Base-by-base conservation (phyloP, 2,329 filamentous ascomycete species). In the Colletotrichum euphorbiae region DNA sequence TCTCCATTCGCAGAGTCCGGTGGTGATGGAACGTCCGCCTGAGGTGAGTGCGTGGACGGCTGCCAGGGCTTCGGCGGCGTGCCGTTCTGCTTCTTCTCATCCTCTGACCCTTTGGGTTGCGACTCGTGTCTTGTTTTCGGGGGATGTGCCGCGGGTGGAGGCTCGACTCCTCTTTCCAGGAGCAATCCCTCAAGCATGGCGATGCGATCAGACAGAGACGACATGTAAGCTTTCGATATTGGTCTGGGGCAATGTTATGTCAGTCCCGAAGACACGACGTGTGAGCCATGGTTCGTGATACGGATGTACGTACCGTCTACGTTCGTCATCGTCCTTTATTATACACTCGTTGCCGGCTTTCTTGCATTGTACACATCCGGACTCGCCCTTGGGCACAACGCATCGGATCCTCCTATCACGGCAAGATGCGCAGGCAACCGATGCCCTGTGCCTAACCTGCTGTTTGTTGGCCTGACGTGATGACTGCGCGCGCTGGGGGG, bases 181-280 rank as follows among this genome's bases (percentile, higher is more conserved):
- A 88, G 79, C 81, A 87, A 80, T 15, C 76, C 75, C 75, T 88
- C 85, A 0, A 88, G 78, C 68, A 87, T 71, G 7, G 80, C 77
- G 48, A 87, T 85, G 4, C 85, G 80, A 24, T 85, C 83, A n/a
- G 84, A 85, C 11, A 88, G 77, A 1, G 84, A 87, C 45, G 82
- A 84, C 81, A 87, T 86, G 74, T 87, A 88, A 60, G 85, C 85
- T 73, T 86, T 84, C 19, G 85, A 87, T 38, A 87, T 86, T 7
- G 85, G 85, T 42, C 85, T 87, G 43, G 4, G 4, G 7, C 4
- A 13, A 15, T 12, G 6, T 8, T 7, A 11, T 12, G 36, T 61
- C 24, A 61, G 58, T 9, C 24, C 17, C 45, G 38, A 24, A 17
- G 19, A 40, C 36, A 54, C 19, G 17, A 3, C 3, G 42, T 54